phyloP scores from a whole-genome alignment of 2,329 filamentous ascomycete genomes.

The Pyrenochaeta sp. region DNA sequence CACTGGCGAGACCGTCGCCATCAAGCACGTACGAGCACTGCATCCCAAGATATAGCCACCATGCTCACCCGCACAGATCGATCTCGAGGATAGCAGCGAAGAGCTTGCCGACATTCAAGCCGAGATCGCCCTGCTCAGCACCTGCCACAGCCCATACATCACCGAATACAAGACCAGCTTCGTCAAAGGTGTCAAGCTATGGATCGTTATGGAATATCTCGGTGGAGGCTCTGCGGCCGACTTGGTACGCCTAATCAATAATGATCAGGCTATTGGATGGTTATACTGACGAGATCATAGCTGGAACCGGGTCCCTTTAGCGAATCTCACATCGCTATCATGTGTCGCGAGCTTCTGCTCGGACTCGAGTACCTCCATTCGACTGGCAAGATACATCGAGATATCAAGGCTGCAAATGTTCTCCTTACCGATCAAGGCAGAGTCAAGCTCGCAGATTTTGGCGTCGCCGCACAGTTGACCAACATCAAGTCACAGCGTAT shows the following conservation, averaged over 20 bases:
- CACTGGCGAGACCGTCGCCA: conserved; percentile 92
- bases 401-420: conserved; percentile 96
- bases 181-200: conserved; percentile 93
- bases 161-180: conserved; percentile 98
- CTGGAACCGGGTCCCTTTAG: conserved; percentile 89
- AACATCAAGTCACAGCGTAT: conserved; percentile 98
- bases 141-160: conserved; percentile 91
- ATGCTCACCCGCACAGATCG: conserved; percentile 70
- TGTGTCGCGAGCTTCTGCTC: conserved; percentile 88
- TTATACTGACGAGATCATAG: conserved; percentile 56
- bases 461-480: conserved; percentile 93
- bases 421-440: conserved; percentile 90
- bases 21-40: conserved; percentile 81
- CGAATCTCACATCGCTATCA: conserved; percentile 90
- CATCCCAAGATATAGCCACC: conserved; percentile 5
- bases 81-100: conserved; percentile 97
- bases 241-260: conserved; percentile 65
- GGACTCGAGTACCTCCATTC: conserved; percentile 93
- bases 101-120: conserved; percentile 98
- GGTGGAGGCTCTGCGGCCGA: conserved; percentile 96
- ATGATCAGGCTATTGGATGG: not conserved
- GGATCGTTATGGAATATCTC: conserved; percentile 99
- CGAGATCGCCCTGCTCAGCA: conserved; percentile 93
- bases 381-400: conserved; percentile 94
- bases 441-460: conserved; percentile 97